Base-by-base conservation (phyloP, 106 monocot genomes). In the Dendrobium officinale region DNA sequence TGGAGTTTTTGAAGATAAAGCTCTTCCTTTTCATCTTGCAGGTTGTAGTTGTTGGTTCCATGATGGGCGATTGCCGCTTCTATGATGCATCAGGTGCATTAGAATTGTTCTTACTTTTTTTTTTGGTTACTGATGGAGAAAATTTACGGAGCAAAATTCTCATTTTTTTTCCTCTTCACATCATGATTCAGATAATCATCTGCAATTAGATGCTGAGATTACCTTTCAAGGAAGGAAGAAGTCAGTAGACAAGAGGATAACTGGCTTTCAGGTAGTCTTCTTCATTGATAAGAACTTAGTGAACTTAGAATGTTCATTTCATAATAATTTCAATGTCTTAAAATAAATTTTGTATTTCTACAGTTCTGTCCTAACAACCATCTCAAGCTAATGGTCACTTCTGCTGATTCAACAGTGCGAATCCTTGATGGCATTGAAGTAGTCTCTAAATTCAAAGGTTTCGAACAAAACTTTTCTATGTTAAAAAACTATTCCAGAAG, bases 241-340 rank as follows among this genome's bases (percentile, higher is more conserved):
- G 79, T 92, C 87, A 43, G 75, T 70, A 59, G 84, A 79, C 51
- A 92, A 83, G 67, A 91, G 91, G 84, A 92, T 98, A 75, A 98
- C 92, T 13, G 86, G 95, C 56, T 88, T 98, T 86, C 88, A 98
- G 95, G 98, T 98, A 82, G 0, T 64, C 67, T 42, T 78, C 19
- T 68, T 64, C 11, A 73, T 40, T 41, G 51, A 40, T 31, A 11
- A 43, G 15, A 45, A 17, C 55, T 40, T 41, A 7, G 43, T 37
- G 10, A 29, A 49, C 29, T 78, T 37, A 42, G 48, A 24, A 47
- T 42, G 6, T 29, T 43, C 7, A 54, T 85, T 15, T 51, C 47
- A 77, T 26, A 75, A 29, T 26, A 9, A 24, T 66, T 26, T 11
- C 10, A 24, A 15, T 29, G 16, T 37, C 37, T 70, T 37, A 37